phyloP scores from a whole-genome alignment of 768 basidiomycete species.

The Lentinula guzmanii region DNA sequence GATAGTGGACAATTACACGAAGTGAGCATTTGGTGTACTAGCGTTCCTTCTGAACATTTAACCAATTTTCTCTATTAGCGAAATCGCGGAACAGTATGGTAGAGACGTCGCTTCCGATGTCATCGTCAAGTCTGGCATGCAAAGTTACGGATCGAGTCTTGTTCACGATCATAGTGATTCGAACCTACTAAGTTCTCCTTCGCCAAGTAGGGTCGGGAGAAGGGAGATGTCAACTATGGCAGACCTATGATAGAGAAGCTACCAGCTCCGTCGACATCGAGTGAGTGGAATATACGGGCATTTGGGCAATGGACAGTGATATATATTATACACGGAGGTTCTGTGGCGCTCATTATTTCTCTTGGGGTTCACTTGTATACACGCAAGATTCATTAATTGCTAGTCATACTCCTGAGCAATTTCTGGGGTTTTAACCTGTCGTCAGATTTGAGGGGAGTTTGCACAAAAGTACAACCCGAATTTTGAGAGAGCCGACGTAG shows the following conservation, averaged over 20 bases:
- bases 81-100: constrained; percentile 73
- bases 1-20: constrained; percentile 82
- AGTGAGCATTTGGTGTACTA: constrained; percentile 32
- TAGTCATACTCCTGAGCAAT: no score
- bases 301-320: no score
- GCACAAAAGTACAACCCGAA: no score
- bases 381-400: no score
- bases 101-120: constrained; percentile 45
- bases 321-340: no score
- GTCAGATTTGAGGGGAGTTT: no score
- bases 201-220: background rate
- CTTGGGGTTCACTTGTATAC: no score
- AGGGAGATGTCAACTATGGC: background rate
- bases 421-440: no score
- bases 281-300: no score
- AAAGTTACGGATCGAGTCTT: background rate
- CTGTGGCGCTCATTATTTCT: no score
- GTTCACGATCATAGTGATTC: background rate
- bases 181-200: background rate
- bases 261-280: no score
- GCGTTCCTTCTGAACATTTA: background rate
- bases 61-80: constrained; percentile 28
- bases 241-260: background rate
- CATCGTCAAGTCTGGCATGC: background rate
- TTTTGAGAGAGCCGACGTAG: no score